Conservation (phyloP, 2,329 filamentous ascomycete species). For the Phoma herbarum region DNA sequence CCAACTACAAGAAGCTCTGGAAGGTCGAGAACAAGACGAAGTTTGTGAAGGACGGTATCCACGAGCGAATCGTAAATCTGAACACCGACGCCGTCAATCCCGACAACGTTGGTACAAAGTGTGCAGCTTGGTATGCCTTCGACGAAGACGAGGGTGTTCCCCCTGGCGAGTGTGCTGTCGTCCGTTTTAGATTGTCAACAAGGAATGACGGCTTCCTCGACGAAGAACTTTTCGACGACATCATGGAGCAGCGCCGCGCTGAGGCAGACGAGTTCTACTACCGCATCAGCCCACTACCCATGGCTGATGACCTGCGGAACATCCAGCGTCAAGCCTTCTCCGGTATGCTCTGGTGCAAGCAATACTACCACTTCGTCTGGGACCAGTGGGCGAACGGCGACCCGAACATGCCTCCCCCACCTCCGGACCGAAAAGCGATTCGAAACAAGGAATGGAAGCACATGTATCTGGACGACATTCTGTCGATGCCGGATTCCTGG, state of each 20-base stretch:
- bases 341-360: constrained; percentile 99
- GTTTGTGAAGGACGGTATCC: constrained; percentile 96
- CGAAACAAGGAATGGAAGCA: constrained; percentile 94
- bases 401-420: constrained; percentile 85
- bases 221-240: constrained; percentile 90
- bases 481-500: constrained; percentile 99
- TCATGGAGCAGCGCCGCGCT: constrained; percentile 83
- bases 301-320: constrained; percentile 91
- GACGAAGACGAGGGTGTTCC: constrained; percentile 87
- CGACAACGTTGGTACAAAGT: constrained; percentile 81
- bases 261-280: constrained; percentile 98
- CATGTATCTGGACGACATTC: constrained; percentile 90
- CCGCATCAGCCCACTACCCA: constrained; percentile 88
- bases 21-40: constrained; percentile 75
- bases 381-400: constrained; percentile 98
- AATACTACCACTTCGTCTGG: constrained; percentile 96
- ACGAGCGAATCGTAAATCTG: constrained; percentile 82
- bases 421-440: constrained; percentile 77
- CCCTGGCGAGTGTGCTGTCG: constrained; percentile 92
- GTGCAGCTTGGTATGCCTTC: constrained; percentile 90
- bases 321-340: constrained; percentile 94
- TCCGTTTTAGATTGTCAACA: constrained; percentile 87
- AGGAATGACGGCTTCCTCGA: constrained; percentile 81
- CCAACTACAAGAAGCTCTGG: constrained; percentile 82
- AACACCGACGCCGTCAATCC: constrained; percentile 87